Base-by-base conservation (phyloP, 768 basidiomycete species). In the Royoungia palumana region DNA sequence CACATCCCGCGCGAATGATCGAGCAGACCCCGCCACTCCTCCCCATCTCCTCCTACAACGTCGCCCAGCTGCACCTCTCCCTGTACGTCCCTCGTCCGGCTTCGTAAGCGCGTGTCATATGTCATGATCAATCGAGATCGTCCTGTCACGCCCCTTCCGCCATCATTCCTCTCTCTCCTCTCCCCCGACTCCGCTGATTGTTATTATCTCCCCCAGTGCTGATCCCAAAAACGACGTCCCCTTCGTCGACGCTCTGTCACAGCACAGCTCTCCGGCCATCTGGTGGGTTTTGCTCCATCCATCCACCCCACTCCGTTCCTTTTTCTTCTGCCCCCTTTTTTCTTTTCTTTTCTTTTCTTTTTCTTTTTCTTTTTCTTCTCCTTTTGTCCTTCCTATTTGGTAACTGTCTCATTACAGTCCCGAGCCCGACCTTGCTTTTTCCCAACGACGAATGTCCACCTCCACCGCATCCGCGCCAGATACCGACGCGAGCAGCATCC, bases 381-480 rank as follows among this genome's bases (percentile, higher is more conserved):
- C 50, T 44, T 24, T 46, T 47, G 32, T 41, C 44, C 40, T 43
- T 45, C 43, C 34, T 51, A 42, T 53, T 50, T 51, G 35, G 46
- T 42, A 35, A 46, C 49, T 55, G 46, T 54, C 44, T 56, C 46
- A 13, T 38, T 13, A 41, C 63, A 75, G 73, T 60, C 59, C 71
- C 51, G 71, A 76, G 39, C 58, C 74, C 53, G 80, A 77, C 66
- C 60, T 79, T 54, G 80, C 81, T 67, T 81, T 85, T 39, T 27
- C 61, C 51, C 55, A 55, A 48, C 77, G 87, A 62, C 84, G 87
- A 62, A 89, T 90, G 88, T 89, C 88, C 68, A 76, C 78, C 65
- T 87, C 84, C 55, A 83, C 81, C 43, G 76, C 80, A 50, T 87
- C 87, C 14, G 75, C 77, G 14, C 76, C 82, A 34, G 85, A 86